Evolutionary conservation across 2,329 filamentous ascomycete species (phyloP).

Genomic region (Talaromyces sp.): DNA sequence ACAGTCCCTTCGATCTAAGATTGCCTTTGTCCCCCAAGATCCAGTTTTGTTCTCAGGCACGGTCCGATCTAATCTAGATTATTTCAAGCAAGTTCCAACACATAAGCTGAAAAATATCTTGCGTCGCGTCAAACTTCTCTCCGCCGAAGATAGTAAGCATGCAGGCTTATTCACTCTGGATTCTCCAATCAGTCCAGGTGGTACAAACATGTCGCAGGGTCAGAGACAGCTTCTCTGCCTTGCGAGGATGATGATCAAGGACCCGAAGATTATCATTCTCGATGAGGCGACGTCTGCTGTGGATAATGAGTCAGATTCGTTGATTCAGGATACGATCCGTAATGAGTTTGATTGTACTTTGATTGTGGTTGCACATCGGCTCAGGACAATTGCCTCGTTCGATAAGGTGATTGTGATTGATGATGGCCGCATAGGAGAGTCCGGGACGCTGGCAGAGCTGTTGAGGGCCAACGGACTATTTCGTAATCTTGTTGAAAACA

Average conservation of each 20-base stretch:
- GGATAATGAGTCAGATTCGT: conserved; percentile 67
- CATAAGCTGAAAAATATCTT: conserved; percentile 66
- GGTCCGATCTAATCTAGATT: conserved; percentile 71
- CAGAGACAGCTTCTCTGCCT: conserved; percentile 74
- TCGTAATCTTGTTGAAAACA: neutral
- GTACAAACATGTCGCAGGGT: conserved; percentile 69
- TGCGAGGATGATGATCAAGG: conserved; percentile 65
- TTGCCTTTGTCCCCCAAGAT: conserved; percentile 80
- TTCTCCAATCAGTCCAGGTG: conserved; percentile 67
- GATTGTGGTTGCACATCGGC: conserved; percentile 67
- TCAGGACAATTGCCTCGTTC: conserved; percentile 71
- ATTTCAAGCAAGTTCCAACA: conserved; percentile 68
- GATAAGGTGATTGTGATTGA: conserved; percentile 64
- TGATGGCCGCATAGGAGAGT: neutral
- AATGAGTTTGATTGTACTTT: conserved; percentile 64
- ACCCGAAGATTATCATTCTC: conserved; percentile 69
- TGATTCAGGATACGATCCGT: conserved; percentile 68
- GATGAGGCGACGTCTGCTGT: conserved; percentile 73
- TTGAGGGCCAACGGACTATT: conserved; percentile 1
- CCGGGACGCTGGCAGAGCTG: conserved; percentile 4
- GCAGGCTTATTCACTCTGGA: conserved; percentile 42
- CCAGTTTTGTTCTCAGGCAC: conserved; percentile 79
- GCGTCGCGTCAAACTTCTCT: conserved; percentile 64
- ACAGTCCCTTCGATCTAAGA: conserved; percentile 65
- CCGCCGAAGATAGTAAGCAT: neutral